Percentiles rank a stretch among this genome's conserved stretches.
Conservation (phyloP, 2,329 filamentous ascomycete species). For the Aspergillus niger region DNA sequence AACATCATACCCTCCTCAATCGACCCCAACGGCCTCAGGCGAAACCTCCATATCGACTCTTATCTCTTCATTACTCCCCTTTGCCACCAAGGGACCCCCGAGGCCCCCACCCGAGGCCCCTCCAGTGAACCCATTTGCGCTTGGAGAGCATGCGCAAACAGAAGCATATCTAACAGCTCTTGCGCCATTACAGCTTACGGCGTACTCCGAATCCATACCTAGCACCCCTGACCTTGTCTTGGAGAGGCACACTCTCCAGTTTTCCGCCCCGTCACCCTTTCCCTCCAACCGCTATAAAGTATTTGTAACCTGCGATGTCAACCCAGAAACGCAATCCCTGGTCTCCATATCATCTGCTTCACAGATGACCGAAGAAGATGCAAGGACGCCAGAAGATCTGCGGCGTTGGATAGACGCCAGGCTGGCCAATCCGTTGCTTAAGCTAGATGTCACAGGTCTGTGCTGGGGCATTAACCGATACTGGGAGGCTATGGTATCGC, state of each 20-base stretch:
- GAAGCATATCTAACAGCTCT: slow-evolving; percentile 72
- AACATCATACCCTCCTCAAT: slow-evolving; percentile 30
- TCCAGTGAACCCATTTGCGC: slow-evolving; percentile 66
- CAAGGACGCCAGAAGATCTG: slow-evolving; percentile 33
- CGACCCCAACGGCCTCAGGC: slow-evolving; percentile 25
- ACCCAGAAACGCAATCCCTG: slow-evolving; percentile 38
- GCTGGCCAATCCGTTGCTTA: slow-evolving; percentile 37
- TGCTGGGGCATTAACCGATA: slow-evolving; percentile 47
- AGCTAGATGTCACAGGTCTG: slow-evolving; percentile 42
- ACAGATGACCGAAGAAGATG: slow-evolving; percentile 16
- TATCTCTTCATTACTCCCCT: slow-evolving; percentile 45
- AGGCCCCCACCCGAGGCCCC: slow-evolving; percentile 40
- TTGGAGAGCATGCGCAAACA: slow-evolving; percentile 57
- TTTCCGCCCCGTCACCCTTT: slow-evolving; percentile 41
- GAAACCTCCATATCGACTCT: slow-evolving; percentile 37
- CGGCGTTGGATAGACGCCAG: slow-evolving; percentile 39
- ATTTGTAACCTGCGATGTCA: slow-evolving; percentile 37
- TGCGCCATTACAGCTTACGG: slow-evolving; percentile 62
- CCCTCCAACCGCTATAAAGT: slow-evolving; percentile 36
- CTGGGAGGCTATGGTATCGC: slow-evolving; percentile 43
- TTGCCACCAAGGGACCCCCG: slow-evolving; percentile 33
- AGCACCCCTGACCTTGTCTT: slow-evolving; percentile 23
- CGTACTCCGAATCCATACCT: slow-evolving; percentile 31
- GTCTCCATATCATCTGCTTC: slow-evolving; percentile 34
- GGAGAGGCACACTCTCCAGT: slow-evolving; percentile 39